These are phyloP conservation scores for Pelargonium nanum DNA, from an alignment of 345 rosid species.

Conservation along the genomic window DNA sequence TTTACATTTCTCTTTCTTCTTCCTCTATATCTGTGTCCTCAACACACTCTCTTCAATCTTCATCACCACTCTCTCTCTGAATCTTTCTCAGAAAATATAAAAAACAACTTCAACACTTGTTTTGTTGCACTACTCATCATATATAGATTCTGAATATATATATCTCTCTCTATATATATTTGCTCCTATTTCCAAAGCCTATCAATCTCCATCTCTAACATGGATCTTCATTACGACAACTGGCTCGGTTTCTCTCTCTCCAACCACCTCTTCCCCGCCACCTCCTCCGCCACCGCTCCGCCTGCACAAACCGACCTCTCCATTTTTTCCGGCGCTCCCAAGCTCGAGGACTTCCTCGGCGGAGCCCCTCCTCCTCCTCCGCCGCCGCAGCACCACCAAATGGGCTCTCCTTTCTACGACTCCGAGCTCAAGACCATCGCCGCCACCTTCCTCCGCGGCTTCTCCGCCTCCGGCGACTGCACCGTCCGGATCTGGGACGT, in stretches of 20 bases:
- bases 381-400: slow-evolving; percentile 3
- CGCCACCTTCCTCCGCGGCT: slow-evolving; percentile 61
- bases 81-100: too few relatives aligned
- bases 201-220: slow-evolving; percentile 3
- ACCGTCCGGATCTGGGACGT: slow-evolving; percentile 83
- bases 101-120: too few relatives aligned
- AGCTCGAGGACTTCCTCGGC: slow-evolving; percentile 71
- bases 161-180: slow-evolving; percentile 12
- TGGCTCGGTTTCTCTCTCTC: slow-evolving; percentile 51
- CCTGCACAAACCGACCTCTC: slow-evolving; percentile 32
- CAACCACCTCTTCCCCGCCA: too few relatives aligned
- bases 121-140: too few relatives aligned
- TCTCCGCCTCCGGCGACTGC: slow-evolving; percentile 82
- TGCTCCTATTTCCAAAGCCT: slow-evolving; percentile 33
- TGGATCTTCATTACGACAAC: slow-evolving; percentile 14
- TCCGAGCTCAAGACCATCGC: slow-evolving; percentile 74
- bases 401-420: slow-evolving; percentile 27
- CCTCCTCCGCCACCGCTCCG: slow-evolving; percentile 10
- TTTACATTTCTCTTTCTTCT: slow-evolving; percentile 3
- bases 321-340: slow-evolving; percentile 44
- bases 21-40: slow-evolving; percentile 56
- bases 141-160: too few relatives aligned
- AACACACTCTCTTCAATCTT: slow-evolving; percentile 16
- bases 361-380: slow-evolving; percentile 9
- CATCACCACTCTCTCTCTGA: slow-evolving; percentile 12